Percentiles rank a stretch among this genome's conserved stretches.
These are phyloP conservation scores for Metschnikowia chrysomelidarum DNA, from an alignment of 805 yeast genomes.

Conservation along the genomic window DNA sequence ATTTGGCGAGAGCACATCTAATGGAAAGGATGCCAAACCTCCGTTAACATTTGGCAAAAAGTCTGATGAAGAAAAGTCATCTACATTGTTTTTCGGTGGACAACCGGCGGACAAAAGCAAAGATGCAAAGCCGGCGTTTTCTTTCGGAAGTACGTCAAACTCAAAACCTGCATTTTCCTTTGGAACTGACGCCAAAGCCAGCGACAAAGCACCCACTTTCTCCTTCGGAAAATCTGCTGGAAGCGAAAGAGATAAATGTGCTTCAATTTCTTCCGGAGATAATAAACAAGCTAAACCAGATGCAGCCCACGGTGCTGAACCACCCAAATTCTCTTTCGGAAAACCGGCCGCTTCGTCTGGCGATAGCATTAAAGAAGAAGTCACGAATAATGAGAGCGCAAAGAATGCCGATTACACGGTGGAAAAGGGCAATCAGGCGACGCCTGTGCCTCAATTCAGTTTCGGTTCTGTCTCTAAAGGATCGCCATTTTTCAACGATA, in stretches of 20 bases:
- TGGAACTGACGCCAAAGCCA: neutral
- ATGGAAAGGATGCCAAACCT: conserved; percentile 3
- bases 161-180: neutral
- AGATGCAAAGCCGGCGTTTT: conserved; percentile 1
- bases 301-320: neutral
- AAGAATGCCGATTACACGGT: too few relatives aligned
- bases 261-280: too few relatives aligned
- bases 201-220: neutral
- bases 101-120: too few relatives aligned
- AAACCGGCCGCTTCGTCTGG: too few relatives aligned
- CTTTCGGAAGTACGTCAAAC: neutral
- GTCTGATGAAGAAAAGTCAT: neutral
- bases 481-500: neutral
- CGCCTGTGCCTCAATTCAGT: conserved; percentile 4
- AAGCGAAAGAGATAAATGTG: too few relatives aligned
- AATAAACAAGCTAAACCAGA: too few relatives aligned
- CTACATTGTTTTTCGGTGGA: too few relatives aligned
- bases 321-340: conserved; percentile 1
- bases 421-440: too few relatives aligned
- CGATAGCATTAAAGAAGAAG: too few relatives aligned
- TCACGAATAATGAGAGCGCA: too few relatives aligned
- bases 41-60: conserved; percentile 7
- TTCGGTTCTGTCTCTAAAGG: conserved; percentile 1
- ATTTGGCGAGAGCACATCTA: too few relatives aligned
- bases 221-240: neutral